Percentiles rank a stretch among this genome's conserved stretches.
Evolutionary conservation across 768 basidiomycete species (phyloP).

Genomic region (Dioszegia aurantiaca): DNA sequence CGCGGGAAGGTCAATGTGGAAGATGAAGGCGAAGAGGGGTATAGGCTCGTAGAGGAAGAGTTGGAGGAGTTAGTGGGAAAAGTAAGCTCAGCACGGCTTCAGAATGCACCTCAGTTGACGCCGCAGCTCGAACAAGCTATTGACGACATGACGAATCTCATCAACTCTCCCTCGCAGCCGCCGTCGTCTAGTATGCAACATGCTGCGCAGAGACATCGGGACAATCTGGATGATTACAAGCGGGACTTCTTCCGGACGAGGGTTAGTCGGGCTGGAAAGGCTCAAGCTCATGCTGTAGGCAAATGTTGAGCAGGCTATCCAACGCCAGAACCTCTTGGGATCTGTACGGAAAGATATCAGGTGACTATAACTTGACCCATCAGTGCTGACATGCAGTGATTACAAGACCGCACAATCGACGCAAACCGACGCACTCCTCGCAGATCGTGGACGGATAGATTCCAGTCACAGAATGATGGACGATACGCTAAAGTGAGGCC

Average conservation of each 20-base stretch:
- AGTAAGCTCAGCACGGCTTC: slow-evolving; percentile 55
- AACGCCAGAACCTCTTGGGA: slow-evolving; percentile 79
- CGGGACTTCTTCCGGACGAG: slow-evolving; percentile 83
- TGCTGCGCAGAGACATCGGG: slow-evolving; percentile 83
- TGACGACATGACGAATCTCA: slow-evolving; percentile 68
- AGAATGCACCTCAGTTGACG: not conserved
- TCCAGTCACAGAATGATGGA: slow-evolving; percentile 93
- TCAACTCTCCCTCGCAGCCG: slow-evolving; percentile 62
- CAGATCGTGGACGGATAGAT: slow-evolving; percentile 85
- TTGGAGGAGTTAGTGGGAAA: slow-evolving; percentile 81
- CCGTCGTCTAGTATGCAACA: slow-evolving; percentile 82
- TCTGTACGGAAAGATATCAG: slow-evolving; percentile 95
- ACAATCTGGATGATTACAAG: slow-evolving; percentile 81
- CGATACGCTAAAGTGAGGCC: slow-evolving; percentile 75
- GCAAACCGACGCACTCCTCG: slow-evolving; percentile 77
- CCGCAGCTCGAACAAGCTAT: slow-evolving; percentile 79
- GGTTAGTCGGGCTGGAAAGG: slow-evolving; percentile 55
- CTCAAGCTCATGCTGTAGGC: slow-evolving; percentile 52
- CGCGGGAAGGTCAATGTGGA: slow-evolving; percentile 64
- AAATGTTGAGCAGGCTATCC: slow-evolving; percentile 76
- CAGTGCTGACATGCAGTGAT: slow-evolving; percentile 60
- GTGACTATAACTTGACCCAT: slow-evolving; percentile 57
- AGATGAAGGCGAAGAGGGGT: slow-evolving; percentile 59
- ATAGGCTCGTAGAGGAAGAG: slow-evolving; percentile 72
- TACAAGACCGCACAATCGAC: slow-evolving; percentile 66